These are phyloP conservation scores for Evansstolkia leycettana DNA, from an alignment of 495 filamentous ascomycete genomes.

Conservation along the genomic window DNA sequence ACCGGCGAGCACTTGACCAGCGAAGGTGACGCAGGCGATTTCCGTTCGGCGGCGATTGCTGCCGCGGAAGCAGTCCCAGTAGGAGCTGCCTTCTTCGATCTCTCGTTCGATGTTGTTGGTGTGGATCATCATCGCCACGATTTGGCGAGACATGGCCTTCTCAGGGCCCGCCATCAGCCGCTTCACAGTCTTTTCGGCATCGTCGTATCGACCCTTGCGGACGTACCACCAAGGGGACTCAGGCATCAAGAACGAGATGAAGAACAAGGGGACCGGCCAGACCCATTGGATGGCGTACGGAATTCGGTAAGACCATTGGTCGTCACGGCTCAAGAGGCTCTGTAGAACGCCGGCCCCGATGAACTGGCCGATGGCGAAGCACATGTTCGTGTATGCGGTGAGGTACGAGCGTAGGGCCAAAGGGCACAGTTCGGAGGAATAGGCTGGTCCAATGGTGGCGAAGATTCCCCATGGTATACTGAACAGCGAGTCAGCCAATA, in stretches of 20 bases:
- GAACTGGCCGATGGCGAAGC: too few species aligned
- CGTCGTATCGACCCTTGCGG: conserved; percentile 19
- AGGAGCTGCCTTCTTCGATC: conserved; percentile 18
- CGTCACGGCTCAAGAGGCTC: too few species aligned
- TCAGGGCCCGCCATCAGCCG: conserved; percentile 19
- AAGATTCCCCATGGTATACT: too few species aligned
- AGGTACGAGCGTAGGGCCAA: too few species aligned
- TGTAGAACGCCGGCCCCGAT: too few species aligned
- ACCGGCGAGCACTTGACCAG: conserved; percentile 19
- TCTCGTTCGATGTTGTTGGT: conserved; percentile 24
- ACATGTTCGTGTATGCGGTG: too few species aligned
- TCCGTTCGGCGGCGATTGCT: conserved; percentile 29
- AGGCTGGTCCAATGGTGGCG: too few species aligned
- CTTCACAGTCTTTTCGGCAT: conserved; percentile 33
- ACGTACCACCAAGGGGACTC: conserved; percentile 37
- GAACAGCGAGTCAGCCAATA: too few species aligned
- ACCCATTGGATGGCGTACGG: conserved; percentile 45
- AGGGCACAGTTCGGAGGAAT: too few species aligned
- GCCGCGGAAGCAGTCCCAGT: conserved; percentile 27
- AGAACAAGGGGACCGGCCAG: conserved; percentile 36
- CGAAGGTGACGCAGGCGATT: conserved; percentile 17
- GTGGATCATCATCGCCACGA: conserved; percentile 32
- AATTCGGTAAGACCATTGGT: conserved; percentile 38
- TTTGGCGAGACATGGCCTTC: conserved; percentile 2
- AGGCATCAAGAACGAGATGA: conserved; percentile 27